Evolutionary conservation across 2,329 filamentous ascomycete genomes (phyloP), one percentile per base, ranked within the genome.

Genomic region (Oidium heveae): DNA sequence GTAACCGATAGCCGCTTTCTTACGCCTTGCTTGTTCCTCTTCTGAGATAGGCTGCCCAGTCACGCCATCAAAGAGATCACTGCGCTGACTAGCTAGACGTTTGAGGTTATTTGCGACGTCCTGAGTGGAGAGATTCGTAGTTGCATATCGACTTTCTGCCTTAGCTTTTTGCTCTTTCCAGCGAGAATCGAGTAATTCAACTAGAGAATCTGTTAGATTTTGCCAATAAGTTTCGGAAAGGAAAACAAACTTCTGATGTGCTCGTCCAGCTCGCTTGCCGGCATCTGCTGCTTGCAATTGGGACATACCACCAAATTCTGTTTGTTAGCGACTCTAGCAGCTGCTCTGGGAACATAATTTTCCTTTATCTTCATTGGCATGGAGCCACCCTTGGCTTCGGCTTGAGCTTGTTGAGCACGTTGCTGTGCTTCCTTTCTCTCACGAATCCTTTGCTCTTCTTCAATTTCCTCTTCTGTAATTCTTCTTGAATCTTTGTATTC

Each of bases 131-230:
- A 94, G 70, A 62, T 94, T 95, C 10, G 87, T 93, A 0, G 84
- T 88, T 1, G 85, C 78, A 59, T 83, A 86, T 58, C 89, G 82
- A 13, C 84, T 79, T 49, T 94, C 86, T 16, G 85, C 80, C 66
- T 94, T 94, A 56, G 85, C 84, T 61, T 87, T 86, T 66, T 96
- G 88, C 65, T 95, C 88, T 66, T 94, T 94, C 88, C 89, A 96
- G 56, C 84, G 78, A 0, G 89, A 89, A 65, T 96, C 89, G 56
- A 95, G 76, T 50, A 95, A 75, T 68, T 96, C 89, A 65, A 96
- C 73, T 75, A 58, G 9, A 43, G 41, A 44, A 36, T 56, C 57
- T 60, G 59, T 33, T 33, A 33, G 32, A 33, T 10, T 33, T 33
- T 33, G 9, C 32, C 9, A 33, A 33, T 2, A 33, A 33, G 9